Percentiles rank a stretch among this genome's conserved stretches.
These are phyloP conservation scores for Laburnicola sp. DNA, from an alignment of 2,329 filamentous ascomycete species.

Conservation along the genomic window DNA sequence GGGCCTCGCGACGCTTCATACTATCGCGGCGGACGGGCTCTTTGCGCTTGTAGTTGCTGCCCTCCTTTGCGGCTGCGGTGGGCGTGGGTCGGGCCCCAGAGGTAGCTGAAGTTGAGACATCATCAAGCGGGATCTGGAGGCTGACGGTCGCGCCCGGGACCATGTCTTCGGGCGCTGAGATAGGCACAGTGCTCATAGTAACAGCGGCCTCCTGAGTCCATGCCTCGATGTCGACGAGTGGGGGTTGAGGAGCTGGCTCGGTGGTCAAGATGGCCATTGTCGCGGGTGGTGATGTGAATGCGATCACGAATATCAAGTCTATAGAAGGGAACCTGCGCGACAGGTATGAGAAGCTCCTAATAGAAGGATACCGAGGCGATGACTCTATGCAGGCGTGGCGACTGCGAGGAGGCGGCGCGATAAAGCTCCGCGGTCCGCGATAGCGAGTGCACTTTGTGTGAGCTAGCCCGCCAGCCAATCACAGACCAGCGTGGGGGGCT, in stretches of 20 bases:
- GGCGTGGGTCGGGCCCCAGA: conserved; percentile 29
- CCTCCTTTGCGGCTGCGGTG: conserved; percentile 44
- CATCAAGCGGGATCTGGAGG: conserved; percentile 77
- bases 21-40: conserved; percentile 63
- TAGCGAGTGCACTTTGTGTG: conserved; percentile 7
- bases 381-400: neutral
- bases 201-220: conserved; percentile 54
- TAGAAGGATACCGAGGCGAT: neutral
- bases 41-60: conserved; percentile 57
- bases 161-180: conserved; percentile 37
- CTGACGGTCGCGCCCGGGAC: conserved; percentile 61
- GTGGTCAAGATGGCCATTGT: conserved; percentile 41
- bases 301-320: neutral
- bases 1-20: conserved; percentile 68
- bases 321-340: conserved; percentile 1
- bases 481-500: conserved; percentile 30
- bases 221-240: conserved; percentile 50
- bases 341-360: conserved; percentile 1
- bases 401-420: conserved; percentile 3
- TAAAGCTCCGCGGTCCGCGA: conserved; percentile 15
- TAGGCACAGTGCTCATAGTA: conserved; percentile 46
- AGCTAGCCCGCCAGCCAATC: conserved; percentile 28
- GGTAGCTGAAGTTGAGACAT: conserved; percentile 39
- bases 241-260: conserved; percentile 22
- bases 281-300: conserved; percentile 2